These are phyloP conservation scores for Cercospora sp. DNA, from an alignment of 2,329 filamentous ascomycete genomes.

Conservation along the genomic window DNA sequence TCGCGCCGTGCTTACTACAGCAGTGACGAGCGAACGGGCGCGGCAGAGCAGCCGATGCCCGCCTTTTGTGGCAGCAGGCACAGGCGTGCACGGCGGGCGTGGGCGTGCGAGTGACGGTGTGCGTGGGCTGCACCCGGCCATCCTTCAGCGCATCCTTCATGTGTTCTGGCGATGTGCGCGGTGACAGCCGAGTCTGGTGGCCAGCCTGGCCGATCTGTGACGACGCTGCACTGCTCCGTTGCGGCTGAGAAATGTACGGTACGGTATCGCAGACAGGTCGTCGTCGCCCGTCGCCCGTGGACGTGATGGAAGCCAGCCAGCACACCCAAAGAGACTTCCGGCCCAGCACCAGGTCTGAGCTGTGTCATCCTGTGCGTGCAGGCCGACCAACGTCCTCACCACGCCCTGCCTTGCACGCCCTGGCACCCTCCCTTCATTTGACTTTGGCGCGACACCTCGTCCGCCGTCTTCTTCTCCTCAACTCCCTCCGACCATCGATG, in stretches of 20 bases:
- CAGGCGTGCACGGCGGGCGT: neutral
- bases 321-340: conserved; percentile 2
- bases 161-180: neutral
- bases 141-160: conserved; percentile 3
- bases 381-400: neutral
- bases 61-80: neutral
- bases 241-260: conserved; percentile 9
- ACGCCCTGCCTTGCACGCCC: neutral
- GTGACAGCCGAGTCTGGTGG: neutral
- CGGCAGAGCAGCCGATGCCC: neutral
- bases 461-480: neutral
- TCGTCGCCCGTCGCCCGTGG: neutral
- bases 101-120: neutral
- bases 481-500: neutral
- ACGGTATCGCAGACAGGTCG: neutral
- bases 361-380: neutral
- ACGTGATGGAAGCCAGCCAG: neutral
- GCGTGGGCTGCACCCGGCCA: neutral
- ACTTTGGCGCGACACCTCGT: neutral
- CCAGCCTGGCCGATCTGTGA: neutral
- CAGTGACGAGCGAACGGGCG: neutral
- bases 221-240: neutral
- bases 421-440: neutral
- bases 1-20: neutral
- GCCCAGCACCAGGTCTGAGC: neutral